Evolutionary conservation across 495 filamentous ascomycete species (phyloP).

Genomic region (Tuber umbilicatum): DNA sequence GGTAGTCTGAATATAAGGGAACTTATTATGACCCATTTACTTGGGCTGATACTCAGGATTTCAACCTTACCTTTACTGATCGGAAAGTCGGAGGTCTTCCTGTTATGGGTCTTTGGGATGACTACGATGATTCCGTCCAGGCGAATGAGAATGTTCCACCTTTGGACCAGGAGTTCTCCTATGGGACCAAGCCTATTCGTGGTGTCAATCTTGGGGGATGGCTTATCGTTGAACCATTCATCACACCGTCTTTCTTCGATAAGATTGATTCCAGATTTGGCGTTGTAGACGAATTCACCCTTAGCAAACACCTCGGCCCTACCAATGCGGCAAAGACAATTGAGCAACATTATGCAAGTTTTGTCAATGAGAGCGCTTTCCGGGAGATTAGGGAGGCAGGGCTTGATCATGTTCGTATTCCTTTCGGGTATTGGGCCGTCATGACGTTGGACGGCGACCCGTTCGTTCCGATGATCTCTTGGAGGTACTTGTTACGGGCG

Average conservation of each 20-base stretch:
- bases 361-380: constrained; percentile 77
- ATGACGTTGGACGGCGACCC: constrained; percentile 78
- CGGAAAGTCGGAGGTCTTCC: constrained; percentile 76
- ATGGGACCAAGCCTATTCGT: constrained; percentile 69
- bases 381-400: constrained; percentile 77
- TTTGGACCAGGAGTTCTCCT: constrained; percentile 66
- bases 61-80: constrained; percentile 90
- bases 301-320: constrained; percentile 62
- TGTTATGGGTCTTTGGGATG: constrained; percentile 79
- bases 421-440: constrained; percentile 92
- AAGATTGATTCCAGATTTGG: constrained; percentile 51
- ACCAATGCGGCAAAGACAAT: constrained; percentile 55
- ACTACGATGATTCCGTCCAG: constrained; percentile 75
- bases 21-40: constrained; percentile 82
- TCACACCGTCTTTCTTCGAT: constrained; percentile 83
- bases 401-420: constrained; percentile 92
- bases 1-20: constrained; percentile 53
- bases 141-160: constrained; percentile 75
- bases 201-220: constrained; percentile 94
- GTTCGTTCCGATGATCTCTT: constrained; percentile 77
- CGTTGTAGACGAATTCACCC: constrained; percentile 83
- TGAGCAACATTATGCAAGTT: constrained; percentile 85
- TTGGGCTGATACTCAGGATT: constrained; percentile 86
- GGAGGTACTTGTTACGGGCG: constrained; percentile 86
- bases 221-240: constrained; percentile 91